Evolutionary conservation across 75 land plant species (phyloP).

Genomic region (Cunninghamia lanceolata): DNA sequence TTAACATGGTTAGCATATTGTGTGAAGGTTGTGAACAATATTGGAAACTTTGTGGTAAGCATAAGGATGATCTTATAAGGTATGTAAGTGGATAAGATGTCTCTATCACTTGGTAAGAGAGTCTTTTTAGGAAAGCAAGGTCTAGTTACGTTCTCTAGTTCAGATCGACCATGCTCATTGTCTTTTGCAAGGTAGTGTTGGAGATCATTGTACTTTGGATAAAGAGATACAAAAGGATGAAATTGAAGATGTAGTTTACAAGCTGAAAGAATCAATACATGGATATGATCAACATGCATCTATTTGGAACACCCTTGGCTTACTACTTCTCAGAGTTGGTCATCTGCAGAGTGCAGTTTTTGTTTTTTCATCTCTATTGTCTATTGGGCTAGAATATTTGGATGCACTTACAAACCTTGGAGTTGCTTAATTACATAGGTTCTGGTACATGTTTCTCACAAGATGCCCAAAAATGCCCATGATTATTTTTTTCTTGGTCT

Average conservation of each 20-base stretch:
- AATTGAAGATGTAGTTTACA: slow-evolving; percentile 46
- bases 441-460: slow-evolving; percentile 71
- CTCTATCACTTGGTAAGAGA: no score
- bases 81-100: no score
- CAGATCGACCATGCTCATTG: slow-evolving; percentile 81
- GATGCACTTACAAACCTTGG: slow-evolving; percentile 89
- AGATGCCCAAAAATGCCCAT: slow-evolving; percentile 89
- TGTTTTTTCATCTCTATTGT: slow-evolving; percentile 55
- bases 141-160: slow-evolving; percentile 64
- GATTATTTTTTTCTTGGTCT: slow-evolving; percentile 79
- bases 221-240: slow-evolving; percentile 67
- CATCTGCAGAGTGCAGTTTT: slow-evolving; percentile 70
- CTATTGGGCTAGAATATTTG: slow-evolving; percentile 51
- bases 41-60: no score
- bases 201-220: slow-evolving; percentile 28
- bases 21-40: no score
- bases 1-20: no score
- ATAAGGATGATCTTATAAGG: no score
- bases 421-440: slow-evolving; percentile 73
- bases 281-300: slow-evolving; percentile 62
- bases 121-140: no score
- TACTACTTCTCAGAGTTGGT: slow-evolving; percentile 69
- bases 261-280: slow-evolving; percentile 56
- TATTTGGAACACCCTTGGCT: slow-evolving; percentile 83
- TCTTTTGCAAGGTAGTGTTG: slow-evolving; percentile 52